phyloP scores from a whole-genome alignment of 1,139 yeast genomes.

The Suhomyces guaymorum region DNA sequence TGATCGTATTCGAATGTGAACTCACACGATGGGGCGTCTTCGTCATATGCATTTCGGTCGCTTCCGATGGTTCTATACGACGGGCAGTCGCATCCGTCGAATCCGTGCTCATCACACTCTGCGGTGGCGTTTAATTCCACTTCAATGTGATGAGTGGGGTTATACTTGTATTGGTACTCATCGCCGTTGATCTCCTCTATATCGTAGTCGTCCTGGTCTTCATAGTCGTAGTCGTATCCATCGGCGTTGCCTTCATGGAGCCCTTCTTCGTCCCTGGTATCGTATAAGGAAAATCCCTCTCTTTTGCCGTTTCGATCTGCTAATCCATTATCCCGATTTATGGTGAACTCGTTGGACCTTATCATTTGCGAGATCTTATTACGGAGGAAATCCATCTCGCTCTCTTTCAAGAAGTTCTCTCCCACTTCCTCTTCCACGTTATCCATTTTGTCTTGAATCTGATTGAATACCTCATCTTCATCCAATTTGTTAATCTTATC shows the following conservation, averaged over 20 bases:
- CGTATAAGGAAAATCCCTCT: constrained; percentile 42
- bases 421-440: constrained; percentile 4
- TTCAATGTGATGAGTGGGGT: constrained; percentile 42
- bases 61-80: constrained; percentile 19
- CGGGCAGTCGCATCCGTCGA: constrained; percentile 35
- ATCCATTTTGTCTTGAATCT: constrained; percentile 7
- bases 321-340: constrained; percentile 5
- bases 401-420: constrained; percentile 27
- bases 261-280: constrained; percentile 45
- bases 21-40: constrained; percentile 33
- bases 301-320: constrained; percentile 8
- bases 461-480: constrained; percentile 11
- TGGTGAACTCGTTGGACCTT: constrained; percentile 15
- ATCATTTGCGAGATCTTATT: constrained; percentile 31
- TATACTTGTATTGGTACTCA: constrained; percentile 27
- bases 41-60: constrained; percentile 16
- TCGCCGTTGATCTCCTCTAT: constrained; percentile 35
- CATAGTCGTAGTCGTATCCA: constrained; percentile 20
- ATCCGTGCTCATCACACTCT: constrained; percentile 36
- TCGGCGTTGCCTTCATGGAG: constrained; percentile 35
- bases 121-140: constrained; percentile 41
- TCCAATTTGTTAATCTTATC: constrained; percentile 17
- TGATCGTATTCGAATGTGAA: constrained; percentile 48
- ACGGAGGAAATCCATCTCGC: constrained; percentile 36
- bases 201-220: constrained; percentile 41